Base-by-base conservation (phyloP, 768 basidiomycete species). In the Mycena olivaceomarginata region DNA sequence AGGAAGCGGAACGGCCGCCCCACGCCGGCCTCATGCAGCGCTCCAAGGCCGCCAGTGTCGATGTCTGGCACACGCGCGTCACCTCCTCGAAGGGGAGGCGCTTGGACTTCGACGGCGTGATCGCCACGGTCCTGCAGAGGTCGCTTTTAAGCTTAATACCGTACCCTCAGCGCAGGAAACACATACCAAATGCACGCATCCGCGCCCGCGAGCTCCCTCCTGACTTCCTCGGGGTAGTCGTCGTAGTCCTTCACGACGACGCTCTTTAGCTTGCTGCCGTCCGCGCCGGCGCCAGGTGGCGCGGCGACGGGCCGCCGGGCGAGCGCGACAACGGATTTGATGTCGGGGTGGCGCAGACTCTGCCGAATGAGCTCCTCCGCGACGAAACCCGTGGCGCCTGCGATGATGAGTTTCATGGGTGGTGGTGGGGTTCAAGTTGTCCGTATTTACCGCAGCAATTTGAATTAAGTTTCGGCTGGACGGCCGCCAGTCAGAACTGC, bases 341-440 rank as follows among this genome's bases (percentile, higher is more conserved):
- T 25, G 4, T 45, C 12, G 11, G 63, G 43, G 12, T 45, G 22
- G 63, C 43, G 43, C 41, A 65, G 22, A 25, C 43, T 45, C 63
- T 65, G 63, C 1, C 22, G 41, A 40, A 65, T 65, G 63, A 65
- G 12, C 22, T 65, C 63, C 43, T 65, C 22, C 1, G 20, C 37
- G 67, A 53, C 67, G 20, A 56, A 67, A 37, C 39, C 67, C 5
- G 48, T 53, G 13, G 63, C 41, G 22, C 63, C 63, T 1, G 13
- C 63, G 5, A 65, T n/a, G 43, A 65, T 45, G 43, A 65, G 63
- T 12, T 65, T 65, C 63, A 65, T 65, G 31, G 31, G 63, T 56
- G 53, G 48, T 51, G 48, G 48, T 31, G 31, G 31, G 31, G 31
- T 31, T 31, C 31, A 31, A 31, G 31, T 31, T 25, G 25, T 25